phyloP scores from a whole-genome alignment of 2,329 filamentous ascomycete species.

The Bipolaris zeicola region DNA sequence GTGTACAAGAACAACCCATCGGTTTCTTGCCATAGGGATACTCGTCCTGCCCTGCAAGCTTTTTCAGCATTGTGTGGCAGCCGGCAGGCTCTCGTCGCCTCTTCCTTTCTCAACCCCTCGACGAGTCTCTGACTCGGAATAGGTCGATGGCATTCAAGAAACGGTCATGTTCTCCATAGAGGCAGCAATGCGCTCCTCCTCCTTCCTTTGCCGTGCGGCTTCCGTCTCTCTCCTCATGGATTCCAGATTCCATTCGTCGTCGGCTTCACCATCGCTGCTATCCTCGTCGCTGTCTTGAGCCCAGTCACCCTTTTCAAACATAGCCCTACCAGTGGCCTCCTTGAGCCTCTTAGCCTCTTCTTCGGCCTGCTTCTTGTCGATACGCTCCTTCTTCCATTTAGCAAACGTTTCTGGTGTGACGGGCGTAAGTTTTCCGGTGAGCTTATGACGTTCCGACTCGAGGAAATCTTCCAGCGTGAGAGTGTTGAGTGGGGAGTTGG shows the following conservation, averaged over 20 bases:
- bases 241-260: slow-evolving; percentile 75
- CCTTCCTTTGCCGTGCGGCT: slow-evolving; percentile 71
- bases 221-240: slow-evolving; percentile 86
- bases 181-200: slow-evolving; percentile 68
- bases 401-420: slow-evolving; percentile 92
- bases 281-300: slow-evolving; percentile 64
- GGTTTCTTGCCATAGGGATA: background rate
- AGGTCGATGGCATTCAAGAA: slow-evolving; percentile 20
- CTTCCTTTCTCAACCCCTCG: background rate
- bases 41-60: slow-evolving; percentile 35
- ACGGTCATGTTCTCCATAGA: slow-evolving; percentile 25
- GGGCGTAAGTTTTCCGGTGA: slow-evolving; percentile 87
- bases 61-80: slow-evolving; percentile 42
- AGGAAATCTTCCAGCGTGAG: slow-evolving; percentile 97
- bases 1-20: slow-evolving; percentile 1
- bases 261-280: slow-evolving; percentile 63
- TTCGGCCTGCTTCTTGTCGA: slow-evolving; percentile 95
- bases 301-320: slow-evolving; percentile 98
- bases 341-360: slow-evolving; percentile 88
- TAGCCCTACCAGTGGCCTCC: slow-evolving; percentile 90
- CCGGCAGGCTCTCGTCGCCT: slow-evolving; percentile 12
- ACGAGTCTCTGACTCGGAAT: background rate
- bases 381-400: slow-evolving; percentile 93
- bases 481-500: slow-evolving; percentile 93
- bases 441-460: slow-evolving; percentile 93